A percentile compares a stretch with the other conserved stretches of the same genome.
phyloP scores from a whole-genome alignment of 192 early-diverging fungal genomes.

The Coemansia sp. region DNA sequence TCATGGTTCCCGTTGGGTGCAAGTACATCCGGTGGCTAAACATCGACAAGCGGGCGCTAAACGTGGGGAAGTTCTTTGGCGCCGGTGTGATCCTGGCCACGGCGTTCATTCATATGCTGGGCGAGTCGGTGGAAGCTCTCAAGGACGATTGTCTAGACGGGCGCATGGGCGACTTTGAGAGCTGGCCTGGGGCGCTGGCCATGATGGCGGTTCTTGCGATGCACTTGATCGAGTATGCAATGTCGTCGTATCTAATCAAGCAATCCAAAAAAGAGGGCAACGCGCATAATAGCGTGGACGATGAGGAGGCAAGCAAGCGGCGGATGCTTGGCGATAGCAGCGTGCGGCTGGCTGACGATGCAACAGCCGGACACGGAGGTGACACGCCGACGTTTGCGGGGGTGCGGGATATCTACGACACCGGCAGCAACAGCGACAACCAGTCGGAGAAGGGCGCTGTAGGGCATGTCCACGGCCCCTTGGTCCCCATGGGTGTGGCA shows the following conservation, averaged over 20 bases:
- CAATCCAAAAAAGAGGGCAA: not conserved
- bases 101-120: conserved; percentile 76
- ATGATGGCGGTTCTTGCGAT: conserved; percentile 66
- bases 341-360: not conserved
- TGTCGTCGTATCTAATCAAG: conserved; percentile 10
- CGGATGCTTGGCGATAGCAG: not conserved
- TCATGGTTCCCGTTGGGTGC: conserved; percentile 55
- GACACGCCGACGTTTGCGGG: not conserved
- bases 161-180: conserved; percentile 54
- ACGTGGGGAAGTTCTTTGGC: conserved; percentile 59
- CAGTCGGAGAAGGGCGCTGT: not conserved
- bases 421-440: not conserved
- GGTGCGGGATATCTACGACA: not conserved
- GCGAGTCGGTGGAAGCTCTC: conserved; percentile 58
- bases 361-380: not conserved
- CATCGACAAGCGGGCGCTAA: conserved; percentile 35
- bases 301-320: conserved; percentile 9
- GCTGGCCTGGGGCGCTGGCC: conserved; percentile 59
- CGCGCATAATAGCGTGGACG: not conserved
- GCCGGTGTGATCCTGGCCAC: conserved; percentile 76
- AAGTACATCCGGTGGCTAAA: conserved; percentile 29
- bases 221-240: conserved; percentile 66
- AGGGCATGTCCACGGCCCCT: conserved; percentile 27
- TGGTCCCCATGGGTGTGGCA: not conserved
- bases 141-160: conserved; percentile 59